These are phyloP conservation scores for Phtheirospermum japonicum DNA, from an alignment of 257 asterid species.

Conservation along the genomic window DNA sequence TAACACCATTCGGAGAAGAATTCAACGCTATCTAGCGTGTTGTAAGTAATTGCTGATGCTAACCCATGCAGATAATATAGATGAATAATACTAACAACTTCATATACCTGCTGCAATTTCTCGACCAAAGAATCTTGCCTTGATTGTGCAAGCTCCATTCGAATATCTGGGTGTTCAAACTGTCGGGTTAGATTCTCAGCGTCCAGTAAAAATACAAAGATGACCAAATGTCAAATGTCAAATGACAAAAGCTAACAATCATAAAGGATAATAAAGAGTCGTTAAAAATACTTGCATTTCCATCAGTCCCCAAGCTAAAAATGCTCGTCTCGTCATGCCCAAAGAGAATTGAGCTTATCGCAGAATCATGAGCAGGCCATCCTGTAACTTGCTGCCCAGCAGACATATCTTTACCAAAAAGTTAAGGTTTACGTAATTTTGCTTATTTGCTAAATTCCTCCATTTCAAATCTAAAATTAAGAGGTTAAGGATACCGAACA, in stretches of 20 bases:
- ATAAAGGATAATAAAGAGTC: slow-evolving; percentile 27
- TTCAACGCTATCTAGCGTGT: background rate
- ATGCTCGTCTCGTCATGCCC: slow-evolving; percentile 97
- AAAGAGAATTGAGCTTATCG: slow-evolving; percentile 81
- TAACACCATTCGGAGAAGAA: background rate
- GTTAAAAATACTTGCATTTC: slow-evolving; percentile 63
- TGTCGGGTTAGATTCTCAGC: slow-evolving; percentile 33
- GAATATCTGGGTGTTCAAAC: slow-evolving; percentile 54
- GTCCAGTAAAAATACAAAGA: slow-evolving; percentile 1
- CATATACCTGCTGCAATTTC: slow-evolving; percentile 74
- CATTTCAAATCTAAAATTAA: slow-evolving; percentile 5
- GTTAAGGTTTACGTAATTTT: slow-evolving; percentile 38
- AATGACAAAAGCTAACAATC: slow-evolving; percentile 7
- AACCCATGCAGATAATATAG: slow-evolving; percentile 7
- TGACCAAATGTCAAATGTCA: background rate
- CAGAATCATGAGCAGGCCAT: slow-evolving; percentile 98
- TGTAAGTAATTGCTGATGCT: background rate
- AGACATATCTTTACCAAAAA: slow-evolving; percentile 72
- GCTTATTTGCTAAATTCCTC: background rate
- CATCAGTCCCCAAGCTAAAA: slow-evolving; percentile 87
- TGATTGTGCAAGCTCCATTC: slow-evolving; percentile 99
- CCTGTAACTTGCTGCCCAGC: slow-evolving; percentile 96
- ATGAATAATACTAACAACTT: slow-evolving; percentile 10
- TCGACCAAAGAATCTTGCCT: slow-evolving; percentile 89
- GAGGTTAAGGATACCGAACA: slow-evolving; percentile 83